Conservation (phyloP, 179 eudicot genomes). For the Silene noctiflora region DNA sequence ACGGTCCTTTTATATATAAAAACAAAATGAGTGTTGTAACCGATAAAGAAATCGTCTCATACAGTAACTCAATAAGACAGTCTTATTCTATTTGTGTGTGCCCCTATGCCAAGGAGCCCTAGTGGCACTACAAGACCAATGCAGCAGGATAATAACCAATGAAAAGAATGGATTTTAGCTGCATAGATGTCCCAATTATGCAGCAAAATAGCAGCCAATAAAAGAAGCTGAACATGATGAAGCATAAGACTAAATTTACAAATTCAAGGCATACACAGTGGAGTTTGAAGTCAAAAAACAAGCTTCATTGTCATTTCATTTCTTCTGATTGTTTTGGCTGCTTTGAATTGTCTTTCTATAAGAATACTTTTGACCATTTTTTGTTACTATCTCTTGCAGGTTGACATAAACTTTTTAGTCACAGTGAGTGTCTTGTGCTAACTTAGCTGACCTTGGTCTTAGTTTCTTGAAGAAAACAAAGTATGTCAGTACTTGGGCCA, state of each 20-base stretch:
- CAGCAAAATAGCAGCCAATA: conserved; percentile 8
- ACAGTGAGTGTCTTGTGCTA: neutral
- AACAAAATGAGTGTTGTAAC: no score
- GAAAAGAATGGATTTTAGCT: neutral
- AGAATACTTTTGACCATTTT: conserved; percentile 1
- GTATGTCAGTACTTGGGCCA: neutral
- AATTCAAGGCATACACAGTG: conserved; percentile 4
- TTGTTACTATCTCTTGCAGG: neutral
- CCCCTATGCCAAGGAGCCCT: no score
- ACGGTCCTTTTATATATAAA: no score
- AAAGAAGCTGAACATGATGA: conserved; percentile 7
- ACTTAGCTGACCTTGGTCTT: neutral
- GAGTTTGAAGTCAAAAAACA: neutral
- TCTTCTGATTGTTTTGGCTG: neutral
- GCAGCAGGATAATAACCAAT: neutral
- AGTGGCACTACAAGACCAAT: neutral
- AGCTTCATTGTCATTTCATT: neutral
- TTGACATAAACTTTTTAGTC: neutral
- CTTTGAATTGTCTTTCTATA: neutral
- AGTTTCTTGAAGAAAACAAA: conserved; percentile 1
- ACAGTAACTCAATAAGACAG: no score
- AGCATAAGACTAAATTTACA: neutral
- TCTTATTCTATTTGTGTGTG: no score
- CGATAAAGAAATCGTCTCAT: no score
- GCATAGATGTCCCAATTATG: neutral